A percentile compares a stretch with the other conserved stretches of the same genome.
These are phyloP conservation scores for Hirsutella thompsonii DNA, from an alignment of 2,329 filamentous ascomycete species.

Conservation along the genomic window DNA sequence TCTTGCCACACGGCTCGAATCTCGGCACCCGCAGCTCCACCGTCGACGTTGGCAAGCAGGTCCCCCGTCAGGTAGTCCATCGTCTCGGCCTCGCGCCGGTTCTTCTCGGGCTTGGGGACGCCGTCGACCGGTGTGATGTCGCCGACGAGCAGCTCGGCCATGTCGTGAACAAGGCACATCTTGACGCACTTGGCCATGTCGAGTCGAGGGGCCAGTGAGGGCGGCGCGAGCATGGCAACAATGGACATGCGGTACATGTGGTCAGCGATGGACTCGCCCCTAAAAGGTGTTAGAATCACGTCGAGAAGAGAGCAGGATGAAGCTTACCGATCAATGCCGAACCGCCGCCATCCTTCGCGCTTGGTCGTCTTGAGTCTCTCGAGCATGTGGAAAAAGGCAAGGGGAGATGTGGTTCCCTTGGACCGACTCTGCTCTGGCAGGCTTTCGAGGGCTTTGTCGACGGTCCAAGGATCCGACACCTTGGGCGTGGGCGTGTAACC, in stretches of 20 bases:
- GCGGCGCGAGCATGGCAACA: constrained; percentile 83
- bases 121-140: constrained; percentile 93
- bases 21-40: constrained; percentile 54
- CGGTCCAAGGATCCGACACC: constrained; percentile 37
- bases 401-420: constrained; percentile 54
- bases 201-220: constrained; percentile 55
- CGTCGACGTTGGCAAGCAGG: constrained; percentile 62
- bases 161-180: constrained; percentile 95
- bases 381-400: constrained; percentile 90
- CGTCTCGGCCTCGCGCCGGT: constrained; percentile 68
- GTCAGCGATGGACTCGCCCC: constrained; percentile 85
- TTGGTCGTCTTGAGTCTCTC: constrained; percentile 93
- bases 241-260: constrained; percentile 99
- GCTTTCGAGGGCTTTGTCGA: constrained; percentile 50
- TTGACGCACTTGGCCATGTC: constrained; percentile 77
- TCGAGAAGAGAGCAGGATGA: background rate
- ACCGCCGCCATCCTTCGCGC: constrained; percentile 89
- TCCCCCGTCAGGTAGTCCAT: constrained; percentile 80
- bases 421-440: constrained; percentile 40
- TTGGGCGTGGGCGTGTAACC: constrained; percentile 23
- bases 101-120: constrained; percentile 79
- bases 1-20: constrained; percentile 82
- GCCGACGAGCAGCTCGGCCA: constrained; percentile 89
- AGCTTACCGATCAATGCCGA: constrained; percentile 51
- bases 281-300: constrained; percentile 12